Percentiles rank a stretch among this genome's conserved stretches.
Conservation (phyloP, 139 green algal species). For the Auxenochlorella pyrenoidosa region DNA sequence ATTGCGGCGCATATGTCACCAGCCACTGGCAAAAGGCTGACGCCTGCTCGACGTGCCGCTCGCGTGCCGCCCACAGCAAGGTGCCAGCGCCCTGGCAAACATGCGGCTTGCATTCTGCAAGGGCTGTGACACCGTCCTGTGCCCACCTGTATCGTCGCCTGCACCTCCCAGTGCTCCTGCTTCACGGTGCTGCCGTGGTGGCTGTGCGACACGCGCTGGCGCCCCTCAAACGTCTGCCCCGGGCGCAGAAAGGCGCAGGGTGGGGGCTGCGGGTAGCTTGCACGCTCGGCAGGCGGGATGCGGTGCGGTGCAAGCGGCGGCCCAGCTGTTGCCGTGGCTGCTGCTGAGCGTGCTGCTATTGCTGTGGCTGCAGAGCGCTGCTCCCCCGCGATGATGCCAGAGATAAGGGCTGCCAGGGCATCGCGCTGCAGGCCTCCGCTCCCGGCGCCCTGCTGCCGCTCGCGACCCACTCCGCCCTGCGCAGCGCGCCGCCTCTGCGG, state of each 20-base stretch:
- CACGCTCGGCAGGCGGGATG: background rate
- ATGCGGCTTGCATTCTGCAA: no score
- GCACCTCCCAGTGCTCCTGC: constrained; percentile 39
- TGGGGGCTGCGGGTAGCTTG: constrained; percentile 23
- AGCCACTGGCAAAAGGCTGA: no score
- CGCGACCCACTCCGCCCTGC: background rate
- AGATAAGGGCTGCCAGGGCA: background rate
- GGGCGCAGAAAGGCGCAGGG: constrained; percentile 53
- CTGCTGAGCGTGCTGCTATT: background rate
- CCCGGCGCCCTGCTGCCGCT: background rate
- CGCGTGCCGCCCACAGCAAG: no score
- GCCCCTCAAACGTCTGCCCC: constrained; percentile 52
- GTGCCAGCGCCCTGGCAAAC: no score
- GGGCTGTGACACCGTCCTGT: no score
- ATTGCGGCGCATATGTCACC: no score
- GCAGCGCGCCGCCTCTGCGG: background rate
- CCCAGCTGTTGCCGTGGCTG: background rate
- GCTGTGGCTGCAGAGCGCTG: background rate
- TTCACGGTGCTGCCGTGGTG: constrained; percentile 9
- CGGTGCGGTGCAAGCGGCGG: background rate
- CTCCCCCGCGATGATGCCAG: constrained; percentile 1
- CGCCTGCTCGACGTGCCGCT: no score
- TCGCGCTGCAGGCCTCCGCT: background rate
- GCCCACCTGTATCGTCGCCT: constrained; percentile 29
- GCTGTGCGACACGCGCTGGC: constrained; percentile 44